Evolutionary conservation across 495 filamentous ascomycete genomes (phyloP).

Genomic region (Daldinia concentrica): DNA sequence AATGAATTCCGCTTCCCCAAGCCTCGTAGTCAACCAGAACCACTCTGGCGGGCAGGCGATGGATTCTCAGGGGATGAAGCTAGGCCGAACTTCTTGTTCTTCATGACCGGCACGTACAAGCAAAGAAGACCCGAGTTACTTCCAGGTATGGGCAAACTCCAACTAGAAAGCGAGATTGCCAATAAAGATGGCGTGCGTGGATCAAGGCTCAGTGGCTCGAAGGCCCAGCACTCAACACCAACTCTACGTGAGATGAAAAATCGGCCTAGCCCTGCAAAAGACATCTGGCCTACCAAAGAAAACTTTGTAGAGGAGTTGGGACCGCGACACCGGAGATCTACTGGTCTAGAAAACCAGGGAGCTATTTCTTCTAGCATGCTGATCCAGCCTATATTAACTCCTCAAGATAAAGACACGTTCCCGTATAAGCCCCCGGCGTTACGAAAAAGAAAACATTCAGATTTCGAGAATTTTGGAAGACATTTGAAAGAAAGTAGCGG

Average conservation of each 20-base stretch:
- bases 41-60: constrained; percentile 38
- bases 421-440: background rate
- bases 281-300: constrained; percentile 42
- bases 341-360: background rate
- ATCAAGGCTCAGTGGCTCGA: background rate
- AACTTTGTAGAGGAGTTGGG: constrained; percentile 42
- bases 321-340: constrained; percentile 4
- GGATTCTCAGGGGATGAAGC: constrained; percentile 44
- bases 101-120: constrained; percentile 28
- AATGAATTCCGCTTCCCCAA: constrained; percentile 39
- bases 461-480: constrained; percentile 43
- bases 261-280: constrained; percentile 11
- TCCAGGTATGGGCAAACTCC: constrained; percentile 39
- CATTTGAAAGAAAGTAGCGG: background rate
- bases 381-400: constrained; percentile 3
- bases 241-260: constrained; percentile 4
- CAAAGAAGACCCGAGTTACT: constrained; percentile 27
- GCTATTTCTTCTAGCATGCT: constrained; percentile 20
- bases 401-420: constrained; percentile 1
- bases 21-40: constrained; percentile 26
- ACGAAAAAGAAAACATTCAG: constrained; percentile 32
- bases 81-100: constrained; percentile 22
- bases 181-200: background rate
- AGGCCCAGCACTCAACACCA: background rate
- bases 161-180: constrained; percentile 22